Conservation (phyloP, 371 early-diverging fungal genomes). For the Choanephora cucurbitarum region DNA sequence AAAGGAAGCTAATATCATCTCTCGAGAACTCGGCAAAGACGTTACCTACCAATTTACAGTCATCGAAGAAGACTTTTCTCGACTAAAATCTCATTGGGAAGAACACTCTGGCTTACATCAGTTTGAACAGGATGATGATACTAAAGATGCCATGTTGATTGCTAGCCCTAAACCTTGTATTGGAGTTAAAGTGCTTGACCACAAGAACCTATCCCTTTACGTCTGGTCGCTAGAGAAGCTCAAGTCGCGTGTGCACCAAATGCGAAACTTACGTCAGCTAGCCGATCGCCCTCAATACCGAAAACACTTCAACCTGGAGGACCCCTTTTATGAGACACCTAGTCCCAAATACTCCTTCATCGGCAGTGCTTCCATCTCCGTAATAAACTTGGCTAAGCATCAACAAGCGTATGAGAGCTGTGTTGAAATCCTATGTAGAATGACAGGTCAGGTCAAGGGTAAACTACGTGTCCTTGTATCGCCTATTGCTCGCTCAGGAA, state of each 20-base stretch:
- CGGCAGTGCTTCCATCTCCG: slow-evolving; percentile 60
- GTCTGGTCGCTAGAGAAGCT: slow-evolving; percentile 76
- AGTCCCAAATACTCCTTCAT: slow-evolving; percentile 69
- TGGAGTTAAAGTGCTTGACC: slow-evolving; percentile 73
- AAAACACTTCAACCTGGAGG: slow-evolving; percentile 71
- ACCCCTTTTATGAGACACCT: slow-evolving; percentile 73
- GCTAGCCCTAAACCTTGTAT: slow-evolving; percentile 55
- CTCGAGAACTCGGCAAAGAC: slow-evolving; percentile 75
- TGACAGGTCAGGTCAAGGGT: slow-evolving; percentile 56
- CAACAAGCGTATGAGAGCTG: slow-evolving; percentile 52
- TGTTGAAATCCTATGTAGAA: slow-evolving; percentile 63
- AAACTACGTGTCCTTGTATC: slow-evolving; percentile 42
- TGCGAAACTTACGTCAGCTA: slow-evolving; percentile 77
- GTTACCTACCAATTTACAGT: slow-evolving; percentile 83
- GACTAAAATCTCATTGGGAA: slow-evolving; percentile 68
- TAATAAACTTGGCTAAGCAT: slow-evolving; percentile 53
- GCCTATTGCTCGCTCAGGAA: slow-evolving; percentile 36
- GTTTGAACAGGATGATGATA: slow-evolving; percentile 49
- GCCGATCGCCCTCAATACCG: slow-evolving; percentile 71
- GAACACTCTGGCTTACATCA: slow-evolving; percentile 50
- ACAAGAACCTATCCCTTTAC: slow-evolving; percentile 69
- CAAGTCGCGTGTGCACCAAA: slow-evolving; percentile 63
- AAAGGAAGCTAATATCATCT: slow-evolving; percentile 88
- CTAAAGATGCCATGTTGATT: slow-evolving; percentile 36
- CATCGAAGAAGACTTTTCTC: slow-evolving; percentile 57